Percentiles rank a stretch among this genome's conserved stretches.
Conservation (phyloP, 371 early-diverging fungal species). For the Lichtheimia corymbifera region DNA sequence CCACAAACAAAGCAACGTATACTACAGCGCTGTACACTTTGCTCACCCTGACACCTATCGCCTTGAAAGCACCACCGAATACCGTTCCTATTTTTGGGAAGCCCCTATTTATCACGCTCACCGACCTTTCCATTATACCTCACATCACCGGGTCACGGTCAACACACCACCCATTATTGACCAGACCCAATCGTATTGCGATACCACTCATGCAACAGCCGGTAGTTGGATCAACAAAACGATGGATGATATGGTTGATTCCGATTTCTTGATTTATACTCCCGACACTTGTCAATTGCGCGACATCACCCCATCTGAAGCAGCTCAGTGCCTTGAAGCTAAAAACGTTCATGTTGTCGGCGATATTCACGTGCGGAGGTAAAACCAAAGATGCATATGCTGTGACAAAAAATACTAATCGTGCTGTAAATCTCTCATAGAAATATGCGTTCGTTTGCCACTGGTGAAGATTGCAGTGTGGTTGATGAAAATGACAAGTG, state of each 20-base stretch:
- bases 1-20: constrained; percentile 24
- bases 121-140: constrained; percentile 30
- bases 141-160: constrained; percentile 23
- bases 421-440: neutral
- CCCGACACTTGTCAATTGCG: constrained; percentile 21
- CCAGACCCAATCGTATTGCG: constrained; percentile 7
- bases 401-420: neutral
- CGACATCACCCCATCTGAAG: constrained; percentile 11
- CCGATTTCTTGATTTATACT: constrained; percentile 13
- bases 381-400: neutral
- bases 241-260: constrained; percentile 12
- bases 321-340: constrained; percentile 15
- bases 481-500: constrained; percentile 8
- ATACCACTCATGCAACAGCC: neutral
- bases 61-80: constrained; percentile 31
- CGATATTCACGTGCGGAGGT: constrained; percentile 30
- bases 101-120: constrained; percentile 30
- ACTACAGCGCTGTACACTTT: constrained; percentile 31
- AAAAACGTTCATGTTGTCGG: constrained; percentile 41
- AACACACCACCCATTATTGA: neutral
- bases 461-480: constrained; percentile 1
- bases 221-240: constrained; percentile 27
- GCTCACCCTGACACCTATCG: constrained; percentile 17
- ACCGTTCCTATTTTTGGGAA: constrained; percentile 47
- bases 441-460: constrained; percentile 1